Percentiles rank a stretch among this genome's conserved stretches.
Conservation (phyloP, 441 rosid species). For the Populus hybrid region DNA sequence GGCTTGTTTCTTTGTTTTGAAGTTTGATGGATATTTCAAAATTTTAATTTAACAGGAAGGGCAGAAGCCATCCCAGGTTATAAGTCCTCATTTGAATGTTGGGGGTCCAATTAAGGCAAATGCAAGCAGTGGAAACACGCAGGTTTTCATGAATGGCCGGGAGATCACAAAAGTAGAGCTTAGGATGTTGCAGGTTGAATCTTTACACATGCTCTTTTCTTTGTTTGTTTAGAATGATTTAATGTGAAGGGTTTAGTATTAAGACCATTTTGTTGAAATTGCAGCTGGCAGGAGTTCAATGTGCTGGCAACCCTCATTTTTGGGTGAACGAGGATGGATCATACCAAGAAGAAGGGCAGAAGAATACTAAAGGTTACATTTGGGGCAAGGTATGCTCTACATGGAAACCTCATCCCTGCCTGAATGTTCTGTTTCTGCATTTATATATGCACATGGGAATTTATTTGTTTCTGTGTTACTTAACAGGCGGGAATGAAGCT, state of each 20-base stretch:
- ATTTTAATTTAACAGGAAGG: slow-evolving; percentile 65
- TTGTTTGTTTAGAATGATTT: slow-evolving; percentile 1
- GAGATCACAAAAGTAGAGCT: slow-evolving; percentile 92
- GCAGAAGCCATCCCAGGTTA: slow-evolving; percentile 79
- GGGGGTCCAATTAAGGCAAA: slow-evolving; percentile 54
- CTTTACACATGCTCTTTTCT: slow-evolving; percentile 10
- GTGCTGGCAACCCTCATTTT: slow-evolving; percentile 95
- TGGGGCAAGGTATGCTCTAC: slow-evolving; percentile 82
- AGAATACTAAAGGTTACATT: slow-evolving; percentile 70
- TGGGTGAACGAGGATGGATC: slow-evolving; percentile 97
- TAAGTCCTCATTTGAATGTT: slow-evolving; percentile 68
- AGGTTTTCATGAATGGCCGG: slow-evolving; percentile 68
- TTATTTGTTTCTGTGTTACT: slow-evolving; percentile 14
- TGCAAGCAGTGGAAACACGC: slow-evolving; percentile 93
- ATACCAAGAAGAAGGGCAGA: slow-evolving; percentile 93
- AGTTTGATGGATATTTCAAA: slow-evolving; percentile 26
- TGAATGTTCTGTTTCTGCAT: neutral
- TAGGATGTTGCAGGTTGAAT: slow-evolving; percentile 79
- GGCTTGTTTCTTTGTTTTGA: slow-evolving; percentile 9
- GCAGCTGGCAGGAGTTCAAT: slow-evolving; percentile 94
- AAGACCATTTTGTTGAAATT: slow-evolving; percentile 21
- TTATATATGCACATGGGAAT: neutral
- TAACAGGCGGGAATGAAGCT: slow-evolving; percentile 79
- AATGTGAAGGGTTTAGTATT: slow-evolving; percentile 16
- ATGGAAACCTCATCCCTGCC: neutral